phyloP scores from a whole-genome alignment of 495 filamentous ascomycete species.

The Penicillium bovifimosum region DNA sequence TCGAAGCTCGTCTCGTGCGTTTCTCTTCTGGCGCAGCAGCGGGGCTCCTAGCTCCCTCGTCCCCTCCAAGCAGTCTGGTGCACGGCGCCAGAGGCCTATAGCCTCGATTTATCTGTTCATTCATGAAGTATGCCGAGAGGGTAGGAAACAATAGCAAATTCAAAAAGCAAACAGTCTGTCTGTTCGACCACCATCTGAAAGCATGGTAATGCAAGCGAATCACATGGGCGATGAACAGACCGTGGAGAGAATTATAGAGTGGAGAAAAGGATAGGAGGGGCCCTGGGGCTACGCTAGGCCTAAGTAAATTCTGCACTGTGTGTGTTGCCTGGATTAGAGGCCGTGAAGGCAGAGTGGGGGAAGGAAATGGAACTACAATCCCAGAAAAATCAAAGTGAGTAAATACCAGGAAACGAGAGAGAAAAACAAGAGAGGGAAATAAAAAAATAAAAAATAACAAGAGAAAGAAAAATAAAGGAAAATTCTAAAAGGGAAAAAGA shows the following conservation, averaged over 20 bases:
- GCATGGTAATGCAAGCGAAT: slow-evolving; percentile 5
- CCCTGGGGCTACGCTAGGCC: neutral
- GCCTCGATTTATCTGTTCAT: slow-evolving; percentile 23
- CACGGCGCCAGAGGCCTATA: slow-evolving; percentile 37
- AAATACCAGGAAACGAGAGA: slow-evolving; percentile 7
- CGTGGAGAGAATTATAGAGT: slow-evolving; percentile 3
- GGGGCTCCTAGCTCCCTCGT: slow-evolving; percentile 11
- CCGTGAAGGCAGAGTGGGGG: neutral
- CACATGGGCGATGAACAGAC: neutral
- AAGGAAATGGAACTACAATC: neutral
- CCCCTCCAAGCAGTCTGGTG: slow-evolving; percentile 12
- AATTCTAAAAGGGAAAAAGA: neutral
- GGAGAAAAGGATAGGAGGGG: slow-evolving; percentile 1
- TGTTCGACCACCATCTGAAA: neutral
- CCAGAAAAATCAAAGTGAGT: slow-evolving; percentile 14
- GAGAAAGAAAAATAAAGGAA: slow-evolving; percentile 9
- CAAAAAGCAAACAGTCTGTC: neutral
- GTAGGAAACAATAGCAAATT: neutral
- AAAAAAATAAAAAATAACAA: slow-evolving; percentile 9
- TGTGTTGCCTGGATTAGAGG: neutral
- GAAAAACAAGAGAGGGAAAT: slow-evolving; percentile 11
- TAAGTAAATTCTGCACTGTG: slow-evolving; percentile 1
- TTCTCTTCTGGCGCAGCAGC: slow-evolving; percentile 25
- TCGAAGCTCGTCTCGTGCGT: slow-evolving; percentile 37
- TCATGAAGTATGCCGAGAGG: slow-evolving; percentile 19